A percentile compares a stretch with the other conserved stretches of the same genome.
Conservation (phyloP, 2,329 filamentous ascomycete species). For the Didymella pomorum region DNA sequence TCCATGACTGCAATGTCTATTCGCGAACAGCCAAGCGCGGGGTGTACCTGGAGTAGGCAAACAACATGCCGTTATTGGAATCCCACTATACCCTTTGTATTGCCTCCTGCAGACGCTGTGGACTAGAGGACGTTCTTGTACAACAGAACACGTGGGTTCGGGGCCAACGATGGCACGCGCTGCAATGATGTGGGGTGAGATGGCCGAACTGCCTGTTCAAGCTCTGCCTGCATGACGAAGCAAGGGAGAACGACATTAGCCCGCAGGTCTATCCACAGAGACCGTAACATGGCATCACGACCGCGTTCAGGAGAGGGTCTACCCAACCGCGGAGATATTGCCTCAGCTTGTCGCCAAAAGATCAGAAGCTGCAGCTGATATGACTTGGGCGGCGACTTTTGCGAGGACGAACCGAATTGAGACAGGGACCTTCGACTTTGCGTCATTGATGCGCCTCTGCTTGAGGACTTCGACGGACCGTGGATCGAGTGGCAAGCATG, state of each 20-base stretch:
- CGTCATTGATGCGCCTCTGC: neutral
- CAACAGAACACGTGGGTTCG: conserved; percentile 35
- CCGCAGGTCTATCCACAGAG: neutral
- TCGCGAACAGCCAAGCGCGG: conserved; percentile 5
- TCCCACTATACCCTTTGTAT: conserved; percentile 28
- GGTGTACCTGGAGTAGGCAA: conserved; percentile 7
- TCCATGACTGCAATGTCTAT: conserved; percentile 7
- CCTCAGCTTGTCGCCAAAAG: neutral
- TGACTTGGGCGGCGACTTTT: neutral
- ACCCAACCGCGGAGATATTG: neutral
- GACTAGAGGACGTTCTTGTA: conserved; percentile 29
- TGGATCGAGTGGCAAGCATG: neutral
- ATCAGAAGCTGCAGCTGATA: conserved; percentile 4
- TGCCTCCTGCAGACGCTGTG: conserved; percentile 30
- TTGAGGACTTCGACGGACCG: neutral
- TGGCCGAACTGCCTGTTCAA: conserved; percentile 3
- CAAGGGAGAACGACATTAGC: conserved; percentile 2
- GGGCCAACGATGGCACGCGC: conserved; percentile 26
- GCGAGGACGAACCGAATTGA: neutral
- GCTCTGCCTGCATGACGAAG: conserved; percentile 13
- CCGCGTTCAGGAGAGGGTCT: neutral
- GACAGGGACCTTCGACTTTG: neutral
- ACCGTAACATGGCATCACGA: neutral
- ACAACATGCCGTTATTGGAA: conserved; percentile 18
- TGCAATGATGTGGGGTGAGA: conserved; percentile 25